Conservation (phyloP, 805 yeast species). For the Schizosaccharomyces octosporus region DNA sequence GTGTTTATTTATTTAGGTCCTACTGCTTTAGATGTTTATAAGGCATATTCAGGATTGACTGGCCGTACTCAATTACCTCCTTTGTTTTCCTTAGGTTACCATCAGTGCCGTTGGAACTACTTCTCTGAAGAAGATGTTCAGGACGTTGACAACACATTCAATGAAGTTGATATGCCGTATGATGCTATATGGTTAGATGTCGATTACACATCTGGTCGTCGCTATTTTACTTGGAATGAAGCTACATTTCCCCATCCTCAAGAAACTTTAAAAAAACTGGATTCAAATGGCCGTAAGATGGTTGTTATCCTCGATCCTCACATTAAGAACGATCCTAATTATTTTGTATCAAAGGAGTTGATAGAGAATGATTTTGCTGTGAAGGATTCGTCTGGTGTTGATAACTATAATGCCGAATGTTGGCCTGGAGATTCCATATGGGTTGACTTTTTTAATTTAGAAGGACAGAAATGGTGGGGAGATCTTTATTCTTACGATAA, state of each 20-base stretch:
- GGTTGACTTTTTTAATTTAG: constrained; percentile 64
- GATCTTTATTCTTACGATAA: constrained; percentile 24
- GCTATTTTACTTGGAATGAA: constrained; percentile 78
- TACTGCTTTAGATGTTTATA: constrained; percentile 29
- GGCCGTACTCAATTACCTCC: constrained; percentile 59
- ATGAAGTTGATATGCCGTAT: constrained; percentile 49
- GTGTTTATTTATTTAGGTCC: constrained; percentile 40
- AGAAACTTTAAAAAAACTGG: constrained; percentile 39
- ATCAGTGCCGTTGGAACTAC: constrained; percentile 95
- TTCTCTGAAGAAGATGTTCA: constrained; percentile 68
- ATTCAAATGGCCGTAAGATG: constrained; percentile 49
- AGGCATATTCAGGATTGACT: constrained; percentile 40
- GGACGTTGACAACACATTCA: constrained; percentile 46
- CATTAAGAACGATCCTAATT: constrained; percentile 33
- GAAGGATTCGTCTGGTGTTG: constrained; percentile 19
- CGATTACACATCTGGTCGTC: constrained; percentile 67
- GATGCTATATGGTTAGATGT: constrained; percentile 89
- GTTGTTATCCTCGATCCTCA: constrained; percentile 85
- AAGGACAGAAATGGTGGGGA: constrained; percentile 36
- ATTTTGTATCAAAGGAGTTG: constrained; percentile 35
- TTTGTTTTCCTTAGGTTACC: constrained; percentile 62
- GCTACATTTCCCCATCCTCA: constrained; percentile 52
- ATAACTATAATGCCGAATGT: constrained; percentile 58
- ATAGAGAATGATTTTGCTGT: constrained; percentile 23
- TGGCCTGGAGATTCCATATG: constrained; percentile 96